phyloP scores from a whole-genome alignment of 805 yeast genomes.

The Cyberlindnera meyerae region DNA sequence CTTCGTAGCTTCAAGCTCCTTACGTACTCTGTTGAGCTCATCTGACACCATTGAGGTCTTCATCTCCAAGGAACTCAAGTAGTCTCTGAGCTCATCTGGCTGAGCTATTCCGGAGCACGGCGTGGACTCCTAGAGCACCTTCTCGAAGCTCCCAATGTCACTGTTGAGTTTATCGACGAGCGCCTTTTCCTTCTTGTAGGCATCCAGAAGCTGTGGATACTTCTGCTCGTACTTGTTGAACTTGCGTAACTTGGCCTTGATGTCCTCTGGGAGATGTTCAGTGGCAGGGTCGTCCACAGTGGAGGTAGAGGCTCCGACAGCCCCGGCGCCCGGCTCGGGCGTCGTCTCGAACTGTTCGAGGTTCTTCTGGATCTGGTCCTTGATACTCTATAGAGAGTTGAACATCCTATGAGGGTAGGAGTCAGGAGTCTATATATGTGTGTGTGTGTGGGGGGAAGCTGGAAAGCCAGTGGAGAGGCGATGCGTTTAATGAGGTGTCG shows the following conservation, averaged over 20 bases:
- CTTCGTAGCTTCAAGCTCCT: constrained; percentile 9
- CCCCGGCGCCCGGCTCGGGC: constrained; percentile 6
- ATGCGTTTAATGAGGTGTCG: too few relatives aligned
- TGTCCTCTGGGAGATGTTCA: constrained; percentile 42
- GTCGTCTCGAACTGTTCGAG: constrained; percentile 20
- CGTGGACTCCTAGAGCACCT: constrained; percentile 67
- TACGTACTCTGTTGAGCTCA: constrained; percentile 49
- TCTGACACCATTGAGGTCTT: constrained; percentile 56
- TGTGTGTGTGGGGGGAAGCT: too few relatives aligned
- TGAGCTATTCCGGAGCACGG: constrained; percentile 77
- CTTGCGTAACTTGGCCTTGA: constrained; percentile 62
- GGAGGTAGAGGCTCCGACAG: constrained; percentile 3
- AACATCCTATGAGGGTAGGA: background rate
- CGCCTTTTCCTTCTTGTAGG: constrained; percentile 76
- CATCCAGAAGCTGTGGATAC: constrained; percentile 79
- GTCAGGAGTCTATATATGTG: too few relatives aligned
- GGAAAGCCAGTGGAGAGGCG: too few relatives aligned
- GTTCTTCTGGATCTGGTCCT: constrained; percentile 54
- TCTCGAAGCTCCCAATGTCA: constrained; percentile 53
- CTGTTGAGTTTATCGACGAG: constrained; percentile 28
- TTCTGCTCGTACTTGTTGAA: constrained; percentile 85
- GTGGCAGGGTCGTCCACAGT: constrained; percentile 14
- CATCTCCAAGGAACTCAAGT: constrained; percentile 55
- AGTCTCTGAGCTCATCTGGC: constrained; percentile 63
- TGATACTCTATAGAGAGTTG: constrained; percentile 37